phyloP scores from a whole-genome alignment of 441 rosid species.

The California macrophylla region DNA sequence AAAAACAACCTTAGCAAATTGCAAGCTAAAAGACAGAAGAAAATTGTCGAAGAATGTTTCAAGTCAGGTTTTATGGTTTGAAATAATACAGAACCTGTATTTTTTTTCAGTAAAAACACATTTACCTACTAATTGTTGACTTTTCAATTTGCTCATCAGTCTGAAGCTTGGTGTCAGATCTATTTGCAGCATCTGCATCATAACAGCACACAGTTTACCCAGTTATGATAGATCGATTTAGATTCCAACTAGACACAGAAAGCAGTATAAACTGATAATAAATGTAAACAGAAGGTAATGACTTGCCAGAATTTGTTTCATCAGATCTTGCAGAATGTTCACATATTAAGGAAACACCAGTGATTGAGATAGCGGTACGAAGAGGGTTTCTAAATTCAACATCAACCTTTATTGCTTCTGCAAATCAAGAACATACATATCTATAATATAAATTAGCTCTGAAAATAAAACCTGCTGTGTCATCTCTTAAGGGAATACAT shows the following conservation, averaged over 20 bases:
- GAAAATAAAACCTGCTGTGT: not conserved
- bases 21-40: constrained; percentile 3
- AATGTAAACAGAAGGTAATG: constrained; percentile 17
- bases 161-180: constrained; percentile 34
- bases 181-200: constrained; percentile 38
- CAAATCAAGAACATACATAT: constrained; percentile 18
- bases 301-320: constrained; percentile 53
- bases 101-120: not conserved
- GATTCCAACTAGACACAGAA: constrained; percentile 2
- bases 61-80: not conserved
- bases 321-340: constrained; percentile 56
- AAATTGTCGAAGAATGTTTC: not conserved
- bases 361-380: constrained; percentile 59
- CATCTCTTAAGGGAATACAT: constrained; percentile 5
- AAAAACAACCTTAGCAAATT: constrained; percentile 17
- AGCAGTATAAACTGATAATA: constrained; percentile 3
- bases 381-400: constrained; percentile 77
- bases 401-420: constrained; percentile 75
- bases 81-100: constrained; percentile 4
- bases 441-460: constrained; percentile 1
- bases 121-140: constrained; percentile 33
- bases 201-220: constrained; percentile 15
- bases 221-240: constrained; percentile 5
- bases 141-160: constrained; percentile 34
- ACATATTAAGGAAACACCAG: constrained; percentile 66